These are phyloP conservation scores for Colletotrichum filicis DNA, from an alignment of 2,329 filamentous ascomycete genomes.

Conservation along the genomic window DNA sequence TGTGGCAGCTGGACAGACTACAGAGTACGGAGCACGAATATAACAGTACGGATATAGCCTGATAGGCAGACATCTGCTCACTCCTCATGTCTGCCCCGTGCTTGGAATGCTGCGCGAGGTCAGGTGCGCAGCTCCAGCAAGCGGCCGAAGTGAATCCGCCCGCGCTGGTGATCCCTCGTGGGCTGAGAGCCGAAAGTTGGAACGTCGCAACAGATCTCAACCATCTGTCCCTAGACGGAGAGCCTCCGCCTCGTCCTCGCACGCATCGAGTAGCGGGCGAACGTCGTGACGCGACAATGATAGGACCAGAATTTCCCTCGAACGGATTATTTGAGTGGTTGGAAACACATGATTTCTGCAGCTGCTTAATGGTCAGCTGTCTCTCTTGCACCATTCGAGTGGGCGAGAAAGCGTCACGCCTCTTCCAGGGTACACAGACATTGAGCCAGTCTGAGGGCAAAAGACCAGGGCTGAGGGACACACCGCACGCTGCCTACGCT, in stretches of 20 bases:
- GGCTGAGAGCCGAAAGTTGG: no score
- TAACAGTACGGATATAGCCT: not conserved
- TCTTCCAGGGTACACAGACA: conserved; percentile 18
- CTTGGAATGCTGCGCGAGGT: not conserved
- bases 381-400: conserved; percentile 18
- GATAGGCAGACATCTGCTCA: not conserved
- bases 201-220: not conserved
- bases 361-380: conserved; percentile 33
- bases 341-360: conserved; percentile 22
- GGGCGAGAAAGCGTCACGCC: conserved; percentile 16
- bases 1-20: not conserved
- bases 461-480: conserved; percentile 2
- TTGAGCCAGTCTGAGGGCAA: conserved; percentile 24
- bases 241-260: not conserved
- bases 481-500: not conserved
- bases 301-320: conserved; percentile 29
- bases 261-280: not conserved
- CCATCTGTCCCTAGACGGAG: not conserved
- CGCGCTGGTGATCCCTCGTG: not conserved
- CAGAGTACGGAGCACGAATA: not conserved
- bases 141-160: not conserved
- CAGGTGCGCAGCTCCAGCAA: not conserved
- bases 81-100: not conserved
- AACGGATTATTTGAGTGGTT: conserved; percentile 34
- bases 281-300: conserved; percentile 16